Evolutionary conservation across 352 stramenopile genomes (phyloP), one percentile per base, ranked within the genome.

Genomic region (Pythium sp.): DNA sequence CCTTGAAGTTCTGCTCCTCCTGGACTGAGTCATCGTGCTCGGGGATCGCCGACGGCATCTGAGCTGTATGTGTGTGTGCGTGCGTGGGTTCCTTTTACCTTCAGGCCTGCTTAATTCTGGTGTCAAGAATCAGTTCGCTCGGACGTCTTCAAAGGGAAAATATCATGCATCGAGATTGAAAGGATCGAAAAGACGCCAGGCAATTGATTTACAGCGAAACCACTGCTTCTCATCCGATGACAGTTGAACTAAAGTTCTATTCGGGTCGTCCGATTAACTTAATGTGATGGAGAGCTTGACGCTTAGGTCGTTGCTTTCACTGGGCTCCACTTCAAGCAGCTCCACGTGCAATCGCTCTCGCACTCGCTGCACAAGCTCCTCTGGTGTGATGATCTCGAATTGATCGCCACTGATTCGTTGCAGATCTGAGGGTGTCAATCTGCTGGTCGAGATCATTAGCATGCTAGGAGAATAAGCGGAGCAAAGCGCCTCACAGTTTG

Each of bases 1-100:
- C 70, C 43, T 68, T 64, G 11, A 74, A 71, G 36, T 83, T 77
- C 9, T 89, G 78, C 3, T 92, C 81, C 8, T 88, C 81, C 55
- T 80, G 73, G 14, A 20, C 8, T 1, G 36, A 8, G 2, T 71
- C 65, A n/a, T 66, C 65, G 32, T 38, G 38, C 62, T 68, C 62
- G 15, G 38, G 14, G n/a, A 53, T 57, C 11, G 22, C 2, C 38
- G 7, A 57, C 36, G 36, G 51, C 62, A 62, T 62, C 20, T 54
- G 1, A 15, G 11, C 30, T 32, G 30, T 32, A 32, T 3, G 30
- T 32, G 30, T 6, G 30, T 32, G 30, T 6, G 41, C n/a, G 12
- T 15, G 8, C 8, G 18, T 15, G 18, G 7, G n/a, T 54, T 54
- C 47, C 41, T n/a, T 49, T n/a, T 15, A 9, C 41, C 41, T 8